Conservation (phyloP, 768 basidiomycete species). For the Collybiopsis confluens region DNA sequence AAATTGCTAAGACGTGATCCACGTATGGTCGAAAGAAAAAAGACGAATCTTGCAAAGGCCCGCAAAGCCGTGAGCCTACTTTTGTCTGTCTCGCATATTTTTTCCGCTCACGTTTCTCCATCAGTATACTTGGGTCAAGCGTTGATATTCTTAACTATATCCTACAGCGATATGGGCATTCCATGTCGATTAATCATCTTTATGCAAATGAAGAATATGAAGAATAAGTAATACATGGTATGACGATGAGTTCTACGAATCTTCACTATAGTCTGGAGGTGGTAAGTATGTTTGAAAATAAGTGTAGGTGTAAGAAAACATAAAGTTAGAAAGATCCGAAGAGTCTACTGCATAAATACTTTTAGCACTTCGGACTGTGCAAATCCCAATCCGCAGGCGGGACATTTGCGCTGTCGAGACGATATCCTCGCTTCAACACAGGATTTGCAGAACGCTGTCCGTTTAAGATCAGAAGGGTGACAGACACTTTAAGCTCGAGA, state of each 20-base stretch:
- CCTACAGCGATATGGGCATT: conserved; percentile 8
- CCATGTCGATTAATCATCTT: conserved; percentile 12
- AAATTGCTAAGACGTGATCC: conserved; percentile 88
- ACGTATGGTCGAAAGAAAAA: conserved; percentile 98
- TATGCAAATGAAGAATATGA: conserved; percentile 7
- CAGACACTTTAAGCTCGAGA: conserved; percentile 14
- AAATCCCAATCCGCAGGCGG: conserved; percentile 80
- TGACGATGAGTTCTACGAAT: conserved; percentile 3
- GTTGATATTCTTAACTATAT: conserved; percentile 37
- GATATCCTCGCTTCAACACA: conserved; percentile 86
- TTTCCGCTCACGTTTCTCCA: conserved; percentile 10
- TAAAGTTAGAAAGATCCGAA: not conserved
- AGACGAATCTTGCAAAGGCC: conserved; percentile 89
- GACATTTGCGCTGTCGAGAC: conserved; percentile 92
- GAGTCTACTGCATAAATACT: conserved; percentile 42
- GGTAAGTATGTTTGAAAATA: not conserved
- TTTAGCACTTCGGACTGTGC: conserved; percentile 72
- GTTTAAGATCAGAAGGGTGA: not conserved
- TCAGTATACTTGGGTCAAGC: conserved; percentile 96
- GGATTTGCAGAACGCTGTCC: conserved; percentile 74
- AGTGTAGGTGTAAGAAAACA: not conserved
- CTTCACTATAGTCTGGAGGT: not conserved
- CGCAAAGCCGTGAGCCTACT: conserved; percentile 73
- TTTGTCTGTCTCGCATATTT: not conserved
- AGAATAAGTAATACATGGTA: conserved; percentile 12